These are phyloP conservation scores for Paramecium tetraurelia DNA, from an alignment of 73 alveolate genomes.

Conservation along the genomic window DNA sequence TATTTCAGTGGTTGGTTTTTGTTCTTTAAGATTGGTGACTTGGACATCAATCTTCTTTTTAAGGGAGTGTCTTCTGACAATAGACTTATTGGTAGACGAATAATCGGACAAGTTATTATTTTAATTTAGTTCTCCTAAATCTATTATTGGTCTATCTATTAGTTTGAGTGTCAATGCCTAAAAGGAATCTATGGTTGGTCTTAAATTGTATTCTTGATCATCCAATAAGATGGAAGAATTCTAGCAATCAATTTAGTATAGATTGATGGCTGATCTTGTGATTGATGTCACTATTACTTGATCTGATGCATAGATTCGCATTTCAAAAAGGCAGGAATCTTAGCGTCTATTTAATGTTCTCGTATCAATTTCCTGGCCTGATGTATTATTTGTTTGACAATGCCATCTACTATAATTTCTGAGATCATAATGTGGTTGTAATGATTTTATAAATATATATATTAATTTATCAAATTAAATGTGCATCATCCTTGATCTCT, in stretches of 20 bases:
- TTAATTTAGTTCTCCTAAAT: neutral
- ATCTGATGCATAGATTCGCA: neutral
- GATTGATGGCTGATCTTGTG: neutral
- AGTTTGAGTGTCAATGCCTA: neutral
- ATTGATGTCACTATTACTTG: neutral
- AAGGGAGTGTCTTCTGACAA: neutral
- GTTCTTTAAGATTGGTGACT: neutral
- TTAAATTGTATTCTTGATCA: neutral
- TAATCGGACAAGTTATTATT: neutral
- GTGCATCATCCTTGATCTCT: neutral
- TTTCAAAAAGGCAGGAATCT: neutral
- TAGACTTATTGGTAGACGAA: neutral
- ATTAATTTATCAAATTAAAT: neutral
- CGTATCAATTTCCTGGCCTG: neutral
- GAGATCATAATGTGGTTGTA: neutral
- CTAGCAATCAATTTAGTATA: neutral
- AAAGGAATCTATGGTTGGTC: neutral
- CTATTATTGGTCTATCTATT: neutral
- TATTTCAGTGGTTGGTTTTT: neutral
- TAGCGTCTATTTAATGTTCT: neutral
- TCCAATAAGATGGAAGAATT: neutral
- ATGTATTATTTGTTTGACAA: neutral
- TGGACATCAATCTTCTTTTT: neutral
- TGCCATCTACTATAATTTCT: neutral
- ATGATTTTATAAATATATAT: neutral